These are phyloP conservation scores for Solanum etuberosum DNA, from an alignment of 257 asterid genomes.

Conservation along the genomic window DNA sequence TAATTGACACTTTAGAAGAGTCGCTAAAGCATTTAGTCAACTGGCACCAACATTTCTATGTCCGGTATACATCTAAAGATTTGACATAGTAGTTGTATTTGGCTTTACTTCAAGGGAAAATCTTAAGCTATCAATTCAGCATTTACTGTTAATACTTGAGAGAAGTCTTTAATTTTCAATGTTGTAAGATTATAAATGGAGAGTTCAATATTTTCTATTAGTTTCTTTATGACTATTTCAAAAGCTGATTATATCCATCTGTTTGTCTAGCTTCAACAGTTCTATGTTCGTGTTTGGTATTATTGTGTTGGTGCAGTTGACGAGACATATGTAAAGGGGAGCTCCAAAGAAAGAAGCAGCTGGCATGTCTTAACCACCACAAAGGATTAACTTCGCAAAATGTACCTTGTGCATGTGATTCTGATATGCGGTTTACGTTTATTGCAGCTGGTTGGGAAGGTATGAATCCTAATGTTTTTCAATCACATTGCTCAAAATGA, in stretches of 20 bases:
- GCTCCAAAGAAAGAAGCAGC: neutral
- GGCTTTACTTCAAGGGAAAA: neutral
- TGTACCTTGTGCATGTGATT: neutral
- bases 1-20: neutral
- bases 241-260: neutral
- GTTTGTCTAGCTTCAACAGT: neutral
- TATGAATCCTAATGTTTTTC: neutral
- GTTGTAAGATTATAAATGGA: neutral
- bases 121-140: neutral
- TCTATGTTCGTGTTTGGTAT: neutral
- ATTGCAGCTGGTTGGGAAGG: neutral
- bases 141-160: neutral
- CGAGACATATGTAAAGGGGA: neutral
- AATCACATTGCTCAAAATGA: neutral
- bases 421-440: neutral
- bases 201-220: neutral
- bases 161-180: neutral
- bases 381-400: neutral
- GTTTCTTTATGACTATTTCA: neutral
- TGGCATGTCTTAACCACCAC: neutral
- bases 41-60: neutral
- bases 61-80: neutral
- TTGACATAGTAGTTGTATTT: neutral
- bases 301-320: neutral
- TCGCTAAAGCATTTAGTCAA: neutral